Evolutionary conservation across 192 early-diverging fungal species (phyloP).

Genomic region (Entomortierella lignicola): DNA sequence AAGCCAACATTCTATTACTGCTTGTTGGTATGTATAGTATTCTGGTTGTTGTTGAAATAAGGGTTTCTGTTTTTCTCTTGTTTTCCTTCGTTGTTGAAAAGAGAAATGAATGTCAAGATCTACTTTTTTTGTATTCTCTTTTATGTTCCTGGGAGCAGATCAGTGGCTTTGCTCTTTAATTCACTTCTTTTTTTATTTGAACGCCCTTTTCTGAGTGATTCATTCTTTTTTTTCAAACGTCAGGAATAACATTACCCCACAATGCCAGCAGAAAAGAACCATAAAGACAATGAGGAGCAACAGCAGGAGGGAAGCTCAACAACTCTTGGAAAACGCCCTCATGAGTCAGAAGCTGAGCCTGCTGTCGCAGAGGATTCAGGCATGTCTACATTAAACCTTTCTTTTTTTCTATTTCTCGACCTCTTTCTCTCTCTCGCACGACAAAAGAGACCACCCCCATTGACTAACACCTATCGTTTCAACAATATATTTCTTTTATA

Average conservation of each 20-base stretch:
- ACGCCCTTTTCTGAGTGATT: neutral
- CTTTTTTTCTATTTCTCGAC: neutral
- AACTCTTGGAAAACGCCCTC: constrained; percentile 32
- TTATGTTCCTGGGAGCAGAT: neutral
- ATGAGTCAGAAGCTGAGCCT: constrained; percentile 4
- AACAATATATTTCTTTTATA: neutral
- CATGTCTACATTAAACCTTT: constrained; percentile 5
- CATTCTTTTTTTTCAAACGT: neutral
- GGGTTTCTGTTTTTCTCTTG: too few species aligned
- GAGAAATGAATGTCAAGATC: neutral
- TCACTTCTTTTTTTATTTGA: too few species aligned
- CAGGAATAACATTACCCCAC: neutral
- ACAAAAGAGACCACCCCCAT: too few species aligned
- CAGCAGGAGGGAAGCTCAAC: neutral
- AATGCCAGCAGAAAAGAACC: constrained; percentile 40
- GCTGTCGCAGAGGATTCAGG: constrained; percentile 25
- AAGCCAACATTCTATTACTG: constrained; percentile 5
- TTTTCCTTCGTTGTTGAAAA: too few species aligned
- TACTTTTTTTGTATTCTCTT: neutral
- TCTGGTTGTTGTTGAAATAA: too few species aligned
- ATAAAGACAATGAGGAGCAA: constrained; percentile 5
- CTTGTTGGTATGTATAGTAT: too few species aligned
- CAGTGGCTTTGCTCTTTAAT: constrained; percentile 26
- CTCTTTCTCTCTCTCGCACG: too few species aligned
- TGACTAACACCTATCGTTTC: neutral